Evolutionary conservation across 75 land plant genomes (phyloP).

Genomic region (Picea sitchensis): DNA sequence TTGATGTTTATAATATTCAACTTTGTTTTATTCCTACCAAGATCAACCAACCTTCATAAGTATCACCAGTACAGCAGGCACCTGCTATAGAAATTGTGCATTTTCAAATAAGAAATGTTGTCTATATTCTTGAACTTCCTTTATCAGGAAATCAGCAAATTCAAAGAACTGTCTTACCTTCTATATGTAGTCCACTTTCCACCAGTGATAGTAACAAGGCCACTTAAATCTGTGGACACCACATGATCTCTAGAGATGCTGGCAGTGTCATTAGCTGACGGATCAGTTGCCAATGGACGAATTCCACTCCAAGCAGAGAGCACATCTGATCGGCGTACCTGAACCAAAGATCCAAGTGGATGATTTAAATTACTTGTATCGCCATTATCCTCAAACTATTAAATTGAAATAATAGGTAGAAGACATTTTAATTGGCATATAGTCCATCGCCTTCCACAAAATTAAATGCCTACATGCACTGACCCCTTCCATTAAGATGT

Average conservation of each 20-base stretch:
- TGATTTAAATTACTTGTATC: not conserved
- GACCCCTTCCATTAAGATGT: not conserved
- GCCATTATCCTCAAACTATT: not conserved
- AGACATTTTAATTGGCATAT: not conserved
- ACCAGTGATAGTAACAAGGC: slow-evolving; percentile 95
- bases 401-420: not conserved
- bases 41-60: not conserved
- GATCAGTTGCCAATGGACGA: slow-evolving; percentile 89
- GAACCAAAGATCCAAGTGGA: slow-evolving; percentile 4
- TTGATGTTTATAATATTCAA: not conserved
- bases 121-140: not conserved
- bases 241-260: slow-evolving; percentile 97
- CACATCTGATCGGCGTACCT: slow-evolving; percentile 92
- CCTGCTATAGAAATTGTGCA: not conserved
- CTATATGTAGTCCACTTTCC: slow-evolving; percentile 99
- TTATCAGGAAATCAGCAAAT: not conserved
- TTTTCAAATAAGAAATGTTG: not conserved
- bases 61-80: not conserved
- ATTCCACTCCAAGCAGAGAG: slow-evolving; percentile 99
- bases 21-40: not conserved
- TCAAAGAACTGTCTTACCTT: slow-evolving; percentile 37
- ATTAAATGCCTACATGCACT: not conserved
- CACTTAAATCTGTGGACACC: slow-evolving; percentile 70
- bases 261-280: slow-evolving; percentile 75
- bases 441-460: not conserved